These are phyloP conservation scores for Jaminaea rosea DNA, from an alignment of 1,284 basidiomycete genomes.

Conservation along the genomic window DNA sequence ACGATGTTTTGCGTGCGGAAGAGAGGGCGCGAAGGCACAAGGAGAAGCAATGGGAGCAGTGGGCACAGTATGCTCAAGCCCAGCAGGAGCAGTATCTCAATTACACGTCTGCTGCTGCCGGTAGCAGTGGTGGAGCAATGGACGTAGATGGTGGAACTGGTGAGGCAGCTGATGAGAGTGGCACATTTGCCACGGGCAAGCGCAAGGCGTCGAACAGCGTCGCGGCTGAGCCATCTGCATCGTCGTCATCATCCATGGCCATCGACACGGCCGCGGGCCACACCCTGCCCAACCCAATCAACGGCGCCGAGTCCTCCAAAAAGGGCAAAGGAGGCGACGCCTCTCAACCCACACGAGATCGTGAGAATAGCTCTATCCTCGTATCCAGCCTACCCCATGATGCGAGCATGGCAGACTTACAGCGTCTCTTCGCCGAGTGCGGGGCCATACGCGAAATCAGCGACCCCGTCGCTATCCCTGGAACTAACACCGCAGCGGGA, in stretches of 20 bases:
- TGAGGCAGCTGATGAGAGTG: too few relatives aligned
- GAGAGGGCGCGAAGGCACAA: slow-evolving; percentile 46
- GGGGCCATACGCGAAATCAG: slow-evolving; percentile 32
- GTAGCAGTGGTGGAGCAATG: background rate
- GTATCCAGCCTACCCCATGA: slow-evolving; percentile 62
- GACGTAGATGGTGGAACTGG: background rate
- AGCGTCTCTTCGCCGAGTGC: slow-evolving; percentile 65
- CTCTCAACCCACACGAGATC: slow-evolving; percentile 56
- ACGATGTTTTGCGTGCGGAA: slow-evolving; percentile 60
- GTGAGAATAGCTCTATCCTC: slow-evolving; percentile 87
- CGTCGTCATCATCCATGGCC: too few relatives aligned
- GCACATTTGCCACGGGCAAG: too few relatives aligned
- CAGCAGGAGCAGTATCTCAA: slow-evolving; percentile 53
- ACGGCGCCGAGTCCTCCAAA: background rate
- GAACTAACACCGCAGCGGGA: slow-evolving; percentile 26
- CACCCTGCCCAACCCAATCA: too few relatives aligned
- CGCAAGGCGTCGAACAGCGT: too few relatives aligned
- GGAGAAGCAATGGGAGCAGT: slow-evolving; percentile 53
- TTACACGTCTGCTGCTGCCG: background rate
- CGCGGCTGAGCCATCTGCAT: too few relatives aligned
- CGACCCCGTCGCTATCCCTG: slow-evolving; percentile 19
- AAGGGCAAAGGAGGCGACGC: background rate
- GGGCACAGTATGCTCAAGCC: slow-evolving; percentile 13
- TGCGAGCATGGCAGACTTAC: slow-evolving; percentile 61
- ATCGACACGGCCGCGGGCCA: too few relatives aligned